Conservation (phyloP, 345 rosid species). For the Boechera divaricarpa region DNA sequence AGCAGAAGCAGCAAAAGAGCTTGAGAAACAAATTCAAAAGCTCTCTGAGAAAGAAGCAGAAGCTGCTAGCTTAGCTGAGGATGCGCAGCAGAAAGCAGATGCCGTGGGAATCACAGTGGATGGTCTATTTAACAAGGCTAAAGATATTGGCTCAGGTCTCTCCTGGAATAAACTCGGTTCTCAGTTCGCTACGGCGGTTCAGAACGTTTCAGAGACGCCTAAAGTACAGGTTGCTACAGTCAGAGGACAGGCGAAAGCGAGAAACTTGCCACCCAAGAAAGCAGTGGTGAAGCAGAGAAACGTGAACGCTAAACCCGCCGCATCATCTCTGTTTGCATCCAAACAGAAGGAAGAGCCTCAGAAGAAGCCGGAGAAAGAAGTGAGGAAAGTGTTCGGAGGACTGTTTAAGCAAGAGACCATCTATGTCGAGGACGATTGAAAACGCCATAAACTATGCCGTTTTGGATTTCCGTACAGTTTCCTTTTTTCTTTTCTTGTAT, state of each 20-base stretch:
- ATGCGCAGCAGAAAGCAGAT: conserved; percentile 64
- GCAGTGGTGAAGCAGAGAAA: conserved; percentile 57
- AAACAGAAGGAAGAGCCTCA: conserved; percentile 45
- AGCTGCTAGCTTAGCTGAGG: conserved; percentile 64
- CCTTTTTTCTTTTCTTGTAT: conserved; percentile 4
- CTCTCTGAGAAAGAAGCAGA: conserved; percentile 61
- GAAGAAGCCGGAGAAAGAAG: conserved; percentile 55
- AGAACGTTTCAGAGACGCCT: conserved; percentile 49
- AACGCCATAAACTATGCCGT: neutral
- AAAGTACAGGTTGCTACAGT: conserved; percentile 81
- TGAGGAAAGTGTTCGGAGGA: conserved; percentile 87
- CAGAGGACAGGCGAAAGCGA: conserved; percentile 87
- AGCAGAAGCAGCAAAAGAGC: conserved; percentile 51
- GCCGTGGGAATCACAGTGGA: conserved; percentile 60
- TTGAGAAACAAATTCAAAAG: conserved; percentile 54
- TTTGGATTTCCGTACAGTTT: conserved; percentile 32
- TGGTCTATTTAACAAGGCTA: conserved; percentile 63
- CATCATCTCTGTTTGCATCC: conserved; percentile 44
- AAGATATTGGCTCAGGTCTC: conserved; percentile 66
- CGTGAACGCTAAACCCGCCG: conserved; percentile 43
- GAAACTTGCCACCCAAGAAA: conserved; percentile 61
- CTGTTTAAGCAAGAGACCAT: conserved; percentile 91
- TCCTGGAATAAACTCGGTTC: conserved; percentile 76
- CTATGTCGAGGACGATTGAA: conserved; percentile 79
- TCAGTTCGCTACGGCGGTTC: conserved; percentile 63